A percentile compares a stretch with the other conserved stretches of the same genome.
phyloP scores from a whole-genome alignment of 1,284 basidiomycete genomes.

The Trichosporon sp. region DNA sequence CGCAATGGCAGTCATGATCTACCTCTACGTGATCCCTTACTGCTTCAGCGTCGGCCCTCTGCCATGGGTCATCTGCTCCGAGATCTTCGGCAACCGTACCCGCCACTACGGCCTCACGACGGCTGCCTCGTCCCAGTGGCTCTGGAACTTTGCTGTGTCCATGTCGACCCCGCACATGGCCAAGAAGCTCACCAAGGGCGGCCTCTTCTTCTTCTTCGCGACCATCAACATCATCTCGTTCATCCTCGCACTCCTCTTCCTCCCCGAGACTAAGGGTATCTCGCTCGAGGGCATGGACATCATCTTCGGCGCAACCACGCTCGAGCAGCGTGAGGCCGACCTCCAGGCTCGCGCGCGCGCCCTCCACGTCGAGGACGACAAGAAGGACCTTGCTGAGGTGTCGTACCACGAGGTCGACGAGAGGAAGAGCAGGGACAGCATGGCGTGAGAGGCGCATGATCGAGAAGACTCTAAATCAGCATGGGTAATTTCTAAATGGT shows the following conservation, averaged over 20 bases:
- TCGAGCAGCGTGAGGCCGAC: constrained; percentile 56
- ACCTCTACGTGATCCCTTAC: constrained; percentile 49
- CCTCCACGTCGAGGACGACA: constrained; percentile 19
- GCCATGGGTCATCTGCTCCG: constrained; percentile 51
- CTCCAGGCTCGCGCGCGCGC: constrained; percentile 44
- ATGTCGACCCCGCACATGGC: constrained; percentile 65
- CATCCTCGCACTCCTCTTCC: constrained; percentile 47
- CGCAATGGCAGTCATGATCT: constrained; percentile 46
- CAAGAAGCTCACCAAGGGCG: constrained; percentile 43
- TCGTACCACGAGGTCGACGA: background rate
- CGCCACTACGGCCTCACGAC: constrained; percentile 68
- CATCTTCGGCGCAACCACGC: constrained; percentile 63
- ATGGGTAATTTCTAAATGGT: background rate
- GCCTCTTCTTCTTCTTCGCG: constrained; percentile 47
- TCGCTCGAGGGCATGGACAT: constrained; percentile 62
- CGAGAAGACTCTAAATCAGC: background rate
- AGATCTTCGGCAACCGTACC: constrained; percentile 77
- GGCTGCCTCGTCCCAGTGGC: constrained; percentile 66
- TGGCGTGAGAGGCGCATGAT: background rate
- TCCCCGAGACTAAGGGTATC: constrained; percentile 67
- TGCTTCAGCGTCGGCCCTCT: constrained; percentile 46
- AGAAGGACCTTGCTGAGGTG: background rate
- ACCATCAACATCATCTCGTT: constrained; percentile 39
- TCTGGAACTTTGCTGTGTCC: constrained; percentile 72
- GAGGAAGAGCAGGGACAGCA: constrained; percentile 1